These are phyloP conservation scores for Yamadazyma nakazawae DNA, from an alignment of 805 yeast species.

Conservation along the genomic window DNA sequence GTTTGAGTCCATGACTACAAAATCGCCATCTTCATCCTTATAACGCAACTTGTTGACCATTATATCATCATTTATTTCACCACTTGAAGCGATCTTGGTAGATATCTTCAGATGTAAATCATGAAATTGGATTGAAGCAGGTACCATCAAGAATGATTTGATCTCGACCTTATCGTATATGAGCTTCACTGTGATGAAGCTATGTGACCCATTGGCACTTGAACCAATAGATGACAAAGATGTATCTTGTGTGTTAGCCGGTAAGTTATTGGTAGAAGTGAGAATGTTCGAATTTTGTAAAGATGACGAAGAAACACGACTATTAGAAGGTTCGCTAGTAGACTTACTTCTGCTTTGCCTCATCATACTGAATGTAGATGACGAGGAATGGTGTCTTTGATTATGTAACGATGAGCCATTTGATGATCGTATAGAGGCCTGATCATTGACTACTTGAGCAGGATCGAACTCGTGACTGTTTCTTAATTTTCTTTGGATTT, in stretches of 20 bases:
- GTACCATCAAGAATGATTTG: conserved; percentile 25
- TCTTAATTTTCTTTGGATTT: conserved; percentile 33
- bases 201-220: conserved; percentile 10
- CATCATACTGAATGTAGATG: conserved; percentile 45
- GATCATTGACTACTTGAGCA: conserved; percentile 13
- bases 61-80: conserved; percentile 55
- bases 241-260: conserved; percentile 13
- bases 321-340: conserved; percentile 15
- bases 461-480: conserved; percentile 26
- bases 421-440: conserved; percentile 24
- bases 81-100: conserved; percentile 42
- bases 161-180: conserved; percentile 33
- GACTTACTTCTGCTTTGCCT: conserved; percentile 26
- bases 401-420: conserved; percentile 18
- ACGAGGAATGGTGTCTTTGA: conserved; percentile 41
- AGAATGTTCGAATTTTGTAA: conserved; percentile 10
- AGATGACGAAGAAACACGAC: conserved; percentile 19
- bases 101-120: conserved; percentile 68
- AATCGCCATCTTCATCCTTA: conserved; percentile 94
- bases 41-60: conserved; percentile 59
- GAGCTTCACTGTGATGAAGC: conserved; percentile 23
- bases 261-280: conserved; percentile 1
- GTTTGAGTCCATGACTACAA: conserved; percentile 75
- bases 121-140: conserved; percentile 30
- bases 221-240: conserved; percentile 16